A percentile compares a stretch with the other conserved stretches of the same genome.
Conservation (phyloP, 345 rosid species). For the Salix udensis region DNA sequence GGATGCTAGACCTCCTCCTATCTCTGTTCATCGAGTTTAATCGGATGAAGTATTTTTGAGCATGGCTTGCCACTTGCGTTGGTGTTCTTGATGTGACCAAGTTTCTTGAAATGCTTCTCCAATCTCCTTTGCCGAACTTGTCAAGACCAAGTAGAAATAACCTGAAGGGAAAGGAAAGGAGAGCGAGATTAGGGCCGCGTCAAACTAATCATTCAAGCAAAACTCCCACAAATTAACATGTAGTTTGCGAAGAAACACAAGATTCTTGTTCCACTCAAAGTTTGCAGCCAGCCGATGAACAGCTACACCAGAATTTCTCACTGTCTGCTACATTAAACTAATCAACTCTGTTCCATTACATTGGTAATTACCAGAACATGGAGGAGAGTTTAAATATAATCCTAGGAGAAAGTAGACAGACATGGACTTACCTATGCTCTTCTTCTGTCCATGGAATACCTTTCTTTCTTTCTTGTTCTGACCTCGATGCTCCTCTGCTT, state of each 20-base stretch:
- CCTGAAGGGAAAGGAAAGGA: constrained; percentile 33
- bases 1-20: constrained; percentile 84
- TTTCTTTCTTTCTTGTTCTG: constrained; percentile 84
- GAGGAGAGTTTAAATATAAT: no score
- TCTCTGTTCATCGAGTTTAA: constrained; percentile 83
- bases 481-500: constrained; percentile 52
- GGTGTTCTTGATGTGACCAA: constrained; percentile 88
- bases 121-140: constrained; percentile 94
- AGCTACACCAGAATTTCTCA: no score
- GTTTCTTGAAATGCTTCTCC: constrained; percentile 96
- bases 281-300: no score
- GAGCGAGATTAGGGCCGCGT: not conserved
- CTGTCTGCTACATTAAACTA: not conserved
- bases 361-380: not conserved
- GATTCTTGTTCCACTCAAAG: no score
- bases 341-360: not conserved
- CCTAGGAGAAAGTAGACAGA: not conserved
- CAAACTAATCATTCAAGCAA: no score
- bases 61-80: constrained; percentile 95
- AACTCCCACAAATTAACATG: not conserved
- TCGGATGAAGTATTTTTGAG: constrained; percentile 85
- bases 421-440: constrained; percentile 68
- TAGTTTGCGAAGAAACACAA: not conserved
- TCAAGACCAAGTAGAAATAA: constrained; percentile 80
- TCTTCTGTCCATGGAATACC: constrained; percentile 98